These are phyloP conservation scores for Lachancea fermentati DNA, from an alignment of 805 yeast genomes.

Conservation along the genomic window DNA sequence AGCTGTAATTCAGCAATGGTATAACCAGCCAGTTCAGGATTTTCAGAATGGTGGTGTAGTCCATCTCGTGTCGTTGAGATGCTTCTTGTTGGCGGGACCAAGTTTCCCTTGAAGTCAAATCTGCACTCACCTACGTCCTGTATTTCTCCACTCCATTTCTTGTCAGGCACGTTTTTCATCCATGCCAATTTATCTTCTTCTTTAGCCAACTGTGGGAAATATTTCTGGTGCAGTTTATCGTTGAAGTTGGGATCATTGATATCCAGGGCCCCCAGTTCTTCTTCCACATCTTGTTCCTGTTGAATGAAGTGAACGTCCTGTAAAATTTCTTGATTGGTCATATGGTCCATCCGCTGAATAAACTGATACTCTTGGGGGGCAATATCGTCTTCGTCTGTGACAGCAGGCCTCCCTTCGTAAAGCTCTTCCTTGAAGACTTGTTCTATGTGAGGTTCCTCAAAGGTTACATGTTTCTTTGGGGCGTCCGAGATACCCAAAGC, in stretches of 20 bases:
- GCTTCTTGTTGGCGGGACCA: slow-evolving; percentile 55
- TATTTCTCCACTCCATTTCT: slow-evolving; percentile 29
- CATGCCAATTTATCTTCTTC: slow-evolving; percentile 81
- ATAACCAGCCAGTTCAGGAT: slow-evolving; percentile 89
- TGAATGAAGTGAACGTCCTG: slow-evolving; percentile 60
- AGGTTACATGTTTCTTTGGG: slow-evolving; percentile 4
- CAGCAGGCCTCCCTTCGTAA: slow-evolving; percentile 3
- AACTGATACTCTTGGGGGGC: slow-evolving; percentile 47
- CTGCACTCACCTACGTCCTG: slow-evolving; percentile 62
- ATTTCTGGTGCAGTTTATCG: slow-evolving; percentile 73
- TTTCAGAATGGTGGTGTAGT: slow-evolving; percentile 85
- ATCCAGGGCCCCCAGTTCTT: slow-evolving; percentile 38
- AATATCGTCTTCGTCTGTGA: slow-evolving; percentile 42
- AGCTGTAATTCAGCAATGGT: slow-evolving; percentile 79
- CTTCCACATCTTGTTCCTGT: slow-evolving; percentile 36
- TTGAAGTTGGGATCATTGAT: slow-evolving; percentile 73
- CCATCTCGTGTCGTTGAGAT: slow-evolving; percentile 50
- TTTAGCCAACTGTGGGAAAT: slow-evolving; percentile 82
- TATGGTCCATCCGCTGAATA: slow-evolving; percentile 40
- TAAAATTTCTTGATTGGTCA: slow-evolving; percentile 38
- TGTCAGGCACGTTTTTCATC: slow-evolving; percentile 71
- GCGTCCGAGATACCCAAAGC: slow-evolving; percentile 20
- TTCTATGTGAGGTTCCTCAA: neutral
- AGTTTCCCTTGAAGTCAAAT: slow-evolving; percentile 81
- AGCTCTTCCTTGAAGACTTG: neutral